These are phyloP conservation scores for Scenedesmus sp. DNA, from an alignment of 163 green algal species.

Conservation along the genomic window DNA sequence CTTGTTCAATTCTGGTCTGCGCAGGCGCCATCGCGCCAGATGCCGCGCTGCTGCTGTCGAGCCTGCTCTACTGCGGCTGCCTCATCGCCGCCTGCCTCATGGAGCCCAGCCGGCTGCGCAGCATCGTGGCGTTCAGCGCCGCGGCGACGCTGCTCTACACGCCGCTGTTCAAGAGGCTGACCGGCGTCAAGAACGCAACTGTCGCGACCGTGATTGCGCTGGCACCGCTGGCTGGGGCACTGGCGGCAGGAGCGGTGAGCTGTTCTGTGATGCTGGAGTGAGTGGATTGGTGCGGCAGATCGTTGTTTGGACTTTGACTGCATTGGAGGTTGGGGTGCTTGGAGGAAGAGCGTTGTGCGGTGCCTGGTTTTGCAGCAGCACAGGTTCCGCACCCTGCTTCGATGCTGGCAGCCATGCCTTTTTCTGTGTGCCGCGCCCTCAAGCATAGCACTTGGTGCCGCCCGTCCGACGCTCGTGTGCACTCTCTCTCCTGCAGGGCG, in stretches of 20 bases:
- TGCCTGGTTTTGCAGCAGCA: too few species aligned
- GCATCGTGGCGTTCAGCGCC: constrained; percentile 57
- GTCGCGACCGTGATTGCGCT: constrained; percentile 78
- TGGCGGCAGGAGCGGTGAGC: constrained; percentile 67
- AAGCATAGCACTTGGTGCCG: too few species aligned
- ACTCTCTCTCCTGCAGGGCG: neutral
- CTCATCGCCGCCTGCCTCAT: constrained; percentile 73
- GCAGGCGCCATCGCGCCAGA: constrained; percentile 60
- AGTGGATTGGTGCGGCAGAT: neutral
- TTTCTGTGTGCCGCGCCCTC: too few species aligned
- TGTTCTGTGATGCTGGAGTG: neutral
- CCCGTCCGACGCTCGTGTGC: neutral
- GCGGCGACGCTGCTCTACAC: constrained; percentile 82
- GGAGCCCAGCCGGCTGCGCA: constrained; percentile 58
- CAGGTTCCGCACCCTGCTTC: too few species aligned
- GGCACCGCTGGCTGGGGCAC: constrained; percentile 67
- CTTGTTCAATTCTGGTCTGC: neutral
- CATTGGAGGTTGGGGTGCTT: neutral
- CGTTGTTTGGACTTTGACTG: neutral
- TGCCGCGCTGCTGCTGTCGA: constrained; percentile 67
- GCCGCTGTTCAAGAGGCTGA: constrained; percentile 78
- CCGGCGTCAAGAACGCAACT: constrained; percentile 76
- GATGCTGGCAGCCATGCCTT: too few species aligned
- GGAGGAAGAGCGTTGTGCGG: neutral
- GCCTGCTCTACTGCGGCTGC: constrained; percentile 68